Base-by-base conservation (phyloP, 805 yeast species). In the Priceomyces medius region DNA sequence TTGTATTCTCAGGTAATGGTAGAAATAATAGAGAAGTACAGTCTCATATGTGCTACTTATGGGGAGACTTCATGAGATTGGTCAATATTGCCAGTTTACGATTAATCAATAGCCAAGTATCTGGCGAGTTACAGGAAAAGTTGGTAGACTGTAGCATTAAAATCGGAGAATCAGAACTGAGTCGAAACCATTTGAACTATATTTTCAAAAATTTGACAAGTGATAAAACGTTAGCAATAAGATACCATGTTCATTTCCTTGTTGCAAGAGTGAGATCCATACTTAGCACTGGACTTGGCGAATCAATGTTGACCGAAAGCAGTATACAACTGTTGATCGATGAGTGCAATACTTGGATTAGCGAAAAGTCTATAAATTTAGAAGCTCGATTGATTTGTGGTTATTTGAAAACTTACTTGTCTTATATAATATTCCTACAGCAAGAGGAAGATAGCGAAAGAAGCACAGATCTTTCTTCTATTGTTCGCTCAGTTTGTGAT, bases 21-120 rank as follows among this genome's bases (percentile, higher is more conserved):
- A 49, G 46, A 32, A 54, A 53, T 28, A 41, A 50, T 14, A 45
- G 49, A 12, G 57, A 56, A 12, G 34, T 67, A 6, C 54, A 62
- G 31, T 32, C 63, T 4, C 66, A 65, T 35, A 43, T 64, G 12
- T 58, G 70, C 38, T 52, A 48, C 27, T 23, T 68, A 5, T 70
- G 74, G 74, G 45, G 48, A 31, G 70, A 65, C 23, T 26, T 63
- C n/a, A 43, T 70, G n/a, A 41, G 73, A 13, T 37, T 65, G 13
- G 38, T 54, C 5, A 68, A 68, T 49, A 44, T 55, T 31, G 55
- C 54, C 5, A 40, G 55, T 0, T 55, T 65, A 41, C 48, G 54
- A 16, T 41, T 59, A n/a, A 49, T 55, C 1, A 58, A 66, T 4
- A 35, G 58, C 17, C 45, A 55, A n/a, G 53, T 51, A 8, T 53